Base-by-base conservation (phyloP, 208 protist genomes). In the Crithidia thermophila region DNA sequence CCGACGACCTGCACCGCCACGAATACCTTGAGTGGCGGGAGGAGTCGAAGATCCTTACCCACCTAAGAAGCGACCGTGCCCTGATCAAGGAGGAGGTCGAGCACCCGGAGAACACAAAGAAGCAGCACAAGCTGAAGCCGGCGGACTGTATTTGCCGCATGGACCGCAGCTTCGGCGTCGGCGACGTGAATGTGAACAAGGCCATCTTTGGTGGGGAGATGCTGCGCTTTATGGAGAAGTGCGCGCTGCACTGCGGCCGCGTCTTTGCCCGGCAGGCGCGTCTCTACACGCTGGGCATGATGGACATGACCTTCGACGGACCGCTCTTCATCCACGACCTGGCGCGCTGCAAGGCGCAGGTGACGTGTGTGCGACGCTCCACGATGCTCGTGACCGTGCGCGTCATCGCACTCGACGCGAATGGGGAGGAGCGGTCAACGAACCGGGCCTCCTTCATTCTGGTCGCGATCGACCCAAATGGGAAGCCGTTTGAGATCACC, bases 151-250 rank as follows among this genome's bases (percentile, higher is more conserved):
- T 62, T 3, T 72, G 65, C 56, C n/a, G 55, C 13, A 55, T 51
- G 14, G 67, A 77, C 47, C 63, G 62, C 13, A 60, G 57, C 39
- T 91, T 84, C 51, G 31, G 30, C 40, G 52, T 70, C 10, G 45
- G 25, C 14, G 50, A 82, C 46, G 21, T 78, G 18, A 88, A 88
- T 47, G 30, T 55, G 23, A 91, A 88, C 69, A 79, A 77, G n/a
- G 70, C 67, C 53, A 75, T 88, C 51, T 91, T 87, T 51, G 85
- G 85, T 14, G 85, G 85, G 0, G 69, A 79, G 43, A 72, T 87
- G 57, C 50, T 90, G 31, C 63, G 72, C 9, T 79, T 72, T 28
- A 87, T 90, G 84, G 84, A 87, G 59, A 65, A 62, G 39, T 47
- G 60, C 51, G 85, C 85, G 34, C 57, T 75, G 59, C 79, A 88